phyloP scores from a whole-genome alignment of 2,329 filamentous ascomycete genomes.

The Fusarium mundagurra region DNA sequence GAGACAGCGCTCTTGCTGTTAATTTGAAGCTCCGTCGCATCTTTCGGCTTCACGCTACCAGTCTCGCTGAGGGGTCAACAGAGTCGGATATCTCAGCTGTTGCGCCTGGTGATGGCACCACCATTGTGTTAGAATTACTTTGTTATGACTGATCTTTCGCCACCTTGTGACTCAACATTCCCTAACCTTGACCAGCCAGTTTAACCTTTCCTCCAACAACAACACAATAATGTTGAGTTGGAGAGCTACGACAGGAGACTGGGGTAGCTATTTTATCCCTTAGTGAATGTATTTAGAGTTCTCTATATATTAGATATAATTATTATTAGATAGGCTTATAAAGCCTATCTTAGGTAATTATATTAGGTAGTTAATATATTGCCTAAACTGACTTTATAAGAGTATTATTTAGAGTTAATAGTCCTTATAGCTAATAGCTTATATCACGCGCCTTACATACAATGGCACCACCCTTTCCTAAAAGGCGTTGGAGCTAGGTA shows the following conservation, averaged over 20 bases:
- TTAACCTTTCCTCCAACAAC: not conserved
- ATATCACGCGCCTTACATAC: not conserved
- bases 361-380: not conserved
- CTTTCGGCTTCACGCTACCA: no score
- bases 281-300: no score
- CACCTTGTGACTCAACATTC: not conserved
- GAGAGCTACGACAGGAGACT: no score
- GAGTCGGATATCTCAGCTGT: no score
- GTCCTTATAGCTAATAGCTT: not conserved
- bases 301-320: rapidly evolving
- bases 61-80: no score
- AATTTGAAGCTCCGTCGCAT: no score
- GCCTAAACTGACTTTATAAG: not conserved
- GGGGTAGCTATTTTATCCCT: no score
- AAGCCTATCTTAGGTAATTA: not conserved
- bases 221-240: no score
- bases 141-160: not conserved
- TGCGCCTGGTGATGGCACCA: no score
- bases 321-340: not conserved
- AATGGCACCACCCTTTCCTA: no score
- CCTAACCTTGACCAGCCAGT: not conserved
- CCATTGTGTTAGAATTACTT: not conserved
- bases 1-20: no score
- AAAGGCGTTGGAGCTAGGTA: no score
- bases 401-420: not conserved